Conservation (phyloP, 129 eudicot species). For the Flaveria linearis region DNA sequence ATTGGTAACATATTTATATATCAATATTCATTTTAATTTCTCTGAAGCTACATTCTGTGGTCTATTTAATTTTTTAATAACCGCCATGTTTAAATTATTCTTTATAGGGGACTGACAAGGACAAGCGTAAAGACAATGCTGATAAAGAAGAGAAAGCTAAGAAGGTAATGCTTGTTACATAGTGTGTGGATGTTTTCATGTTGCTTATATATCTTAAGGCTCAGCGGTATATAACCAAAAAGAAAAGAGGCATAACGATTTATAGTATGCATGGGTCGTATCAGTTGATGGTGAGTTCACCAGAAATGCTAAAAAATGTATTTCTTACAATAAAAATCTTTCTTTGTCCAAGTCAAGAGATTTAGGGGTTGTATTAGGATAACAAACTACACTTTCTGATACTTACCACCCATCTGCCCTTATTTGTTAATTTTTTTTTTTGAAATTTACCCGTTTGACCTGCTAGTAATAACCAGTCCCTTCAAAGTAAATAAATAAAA, state of each 20-base stretch:
- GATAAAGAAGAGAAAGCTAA: constrained; percentile 88
- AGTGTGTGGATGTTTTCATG: neutral
- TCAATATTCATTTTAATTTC: neutral
- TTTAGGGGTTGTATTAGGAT: neutral
- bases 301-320: neutral
- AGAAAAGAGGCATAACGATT: no score
- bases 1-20: constrained; percentile 49
- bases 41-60: neutral
- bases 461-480: neutral
- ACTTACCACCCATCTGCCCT: neutral
- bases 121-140: constrained; percentile 69
- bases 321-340: neutral
- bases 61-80: neutral
- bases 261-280: neutral
- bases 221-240: no score
- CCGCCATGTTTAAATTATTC: neutral
- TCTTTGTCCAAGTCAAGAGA: neutral
- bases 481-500: neutral
- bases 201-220: no score
- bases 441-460: neutral
- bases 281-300: neutral
- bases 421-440: neutral
- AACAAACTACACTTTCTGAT: neutral
- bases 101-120: constrained; percentile 78
- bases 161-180: constrained; percentile 52